phyloP scores from a whole-genome alignment of 2,329 filamentous ascomycete genomes.

The Akanthomyces lecanii region DNA sequence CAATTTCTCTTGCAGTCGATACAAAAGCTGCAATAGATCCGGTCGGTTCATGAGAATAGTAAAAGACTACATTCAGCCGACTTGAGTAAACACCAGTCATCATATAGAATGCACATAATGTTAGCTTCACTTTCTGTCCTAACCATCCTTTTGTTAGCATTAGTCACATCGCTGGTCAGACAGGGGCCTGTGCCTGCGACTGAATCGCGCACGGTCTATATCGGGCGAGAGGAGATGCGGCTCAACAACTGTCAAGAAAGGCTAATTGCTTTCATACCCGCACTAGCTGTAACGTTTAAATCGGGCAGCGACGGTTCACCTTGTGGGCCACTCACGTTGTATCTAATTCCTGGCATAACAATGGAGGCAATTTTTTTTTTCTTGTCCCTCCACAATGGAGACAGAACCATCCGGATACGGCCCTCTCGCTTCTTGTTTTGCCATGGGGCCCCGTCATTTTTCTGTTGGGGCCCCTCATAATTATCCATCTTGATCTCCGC shows the following conservation, averaged over 20 bases:
- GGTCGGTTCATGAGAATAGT: background rate
- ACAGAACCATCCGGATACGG: background rate
- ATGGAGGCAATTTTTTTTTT: background rate
- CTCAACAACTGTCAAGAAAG: constrained; percentile 5
- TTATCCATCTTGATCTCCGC: background rate
- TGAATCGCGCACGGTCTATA: constrained; percentile 13
- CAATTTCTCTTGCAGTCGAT: constrained; percentile 4
- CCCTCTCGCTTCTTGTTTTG: background rate
- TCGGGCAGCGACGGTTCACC: constrained; percentile 8
- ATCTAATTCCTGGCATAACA: background rate
- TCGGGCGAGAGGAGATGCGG: constrained; percentile 12
- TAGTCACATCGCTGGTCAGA: background rate
- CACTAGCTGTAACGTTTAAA: constrained; percentile 17
- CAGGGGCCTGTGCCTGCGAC: background rate
- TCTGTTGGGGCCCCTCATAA: background rate
- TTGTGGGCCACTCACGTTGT: constrained; percentile 11
- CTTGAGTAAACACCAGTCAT: background rate
- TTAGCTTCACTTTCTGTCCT: background rate
- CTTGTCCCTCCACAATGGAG: constrained; percentile 10
- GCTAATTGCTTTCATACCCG: constrained; percentile 9
- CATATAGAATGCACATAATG: background rate
- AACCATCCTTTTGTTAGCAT: background rate
- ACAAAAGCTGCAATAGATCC: background rate
- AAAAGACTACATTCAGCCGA: background rate
- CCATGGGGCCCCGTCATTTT: constrained; percentile 15